A percentile compares a stretch with the other conserved stretches of the same genome.
These are phyloP conservation scores for Cladophialophora exuberans DNA, from an alignment of 2,329 filamentous ascomycete species.

Conservation along the genomic window DNA sequence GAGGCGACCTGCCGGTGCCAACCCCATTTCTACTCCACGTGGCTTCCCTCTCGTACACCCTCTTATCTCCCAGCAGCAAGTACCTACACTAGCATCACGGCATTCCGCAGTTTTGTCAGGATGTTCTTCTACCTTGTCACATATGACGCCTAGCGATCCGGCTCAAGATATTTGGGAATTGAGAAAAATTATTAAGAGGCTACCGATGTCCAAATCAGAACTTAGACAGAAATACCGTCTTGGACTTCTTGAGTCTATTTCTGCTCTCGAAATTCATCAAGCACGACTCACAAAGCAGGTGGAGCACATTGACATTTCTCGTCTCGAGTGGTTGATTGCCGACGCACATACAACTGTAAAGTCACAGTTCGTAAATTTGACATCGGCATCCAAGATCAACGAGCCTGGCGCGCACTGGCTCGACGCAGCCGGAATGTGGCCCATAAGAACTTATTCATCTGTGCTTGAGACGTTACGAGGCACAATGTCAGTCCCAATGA, in stretches of 20 bases:
- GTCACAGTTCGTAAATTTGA: background rate
- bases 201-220: conserved; percentile 5
- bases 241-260: conserved; percentile 5
- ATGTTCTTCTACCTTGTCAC: background rate
- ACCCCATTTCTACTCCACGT: background rate
- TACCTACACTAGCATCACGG: background rate
- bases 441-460: background rate
- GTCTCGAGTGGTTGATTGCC: background rate
- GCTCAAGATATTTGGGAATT: conserved; percentile 5
- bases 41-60: conserved; percentile 2
- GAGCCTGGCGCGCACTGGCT: conserved; percentile 14
- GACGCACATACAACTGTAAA: background rate
- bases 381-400: background rate
- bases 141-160: background rate
- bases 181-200: background rate
- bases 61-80: conserved; percentile 1
- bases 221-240: conserved; percentile 11
- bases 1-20: background rate
- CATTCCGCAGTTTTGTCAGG: too few relatives aligned
- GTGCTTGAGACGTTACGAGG: conserved; percentile 9
- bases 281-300: background rate
- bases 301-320: background rate
- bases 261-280: conserved; percentile 1
- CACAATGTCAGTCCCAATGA: background rate
- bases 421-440: conserved; percentile 6